Evolutionary conservation across 176 grass and related monocot species (phyloP).

Genomic region (Musa itinerans): DNA sequence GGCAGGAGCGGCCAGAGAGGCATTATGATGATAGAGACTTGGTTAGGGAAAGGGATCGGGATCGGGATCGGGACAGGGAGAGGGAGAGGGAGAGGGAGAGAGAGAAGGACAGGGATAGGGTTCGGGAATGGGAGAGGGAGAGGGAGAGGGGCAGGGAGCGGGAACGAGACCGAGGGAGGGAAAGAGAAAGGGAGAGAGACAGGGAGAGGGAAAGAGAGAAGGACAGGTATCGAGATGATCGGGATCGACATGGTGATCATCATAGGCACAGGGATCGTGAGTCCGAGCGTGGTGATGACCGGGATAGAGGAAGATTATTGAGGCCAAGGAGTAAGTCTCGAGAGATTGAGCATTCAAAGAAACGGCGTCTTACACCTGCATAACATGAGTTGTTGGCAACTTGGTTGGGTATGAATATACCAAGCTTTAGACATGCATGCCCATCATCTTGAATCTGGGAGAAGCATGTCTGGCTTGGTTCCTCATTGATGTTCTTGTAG

Average conservation of each 20-base stretch:
- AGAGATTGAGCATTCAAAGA: slow-evolving; percentile 28
- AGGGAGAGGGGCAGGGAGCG: neutral
- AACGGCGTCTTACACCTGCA: neutral
- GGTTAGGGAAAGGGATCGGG: neutral
- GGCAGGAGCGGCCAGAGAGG: neutral
- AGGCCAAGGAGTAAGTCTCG: slow-evolving; percentile 29
- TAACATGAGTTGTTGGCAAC: neutral
- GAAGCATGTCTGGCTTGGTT: too few relatives aligned
- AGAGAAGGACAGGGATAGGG: neutral
- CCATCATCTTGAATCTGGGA: too few relatives aligned
- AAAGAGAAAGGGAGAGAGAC: slow-evolving; percentile 53
- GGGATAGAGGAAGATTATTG: slow-evolving; percentile 16
- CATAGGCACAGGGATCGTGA: slow-evolving; percentile 25
- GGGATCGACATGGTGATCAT: slow-evolving; percentile 21
- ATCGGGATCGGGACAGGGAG: neutral
- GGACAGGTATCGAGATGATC: slow-evolving; percentile 24
- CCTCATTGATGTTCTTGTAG: too few relatives aligned
- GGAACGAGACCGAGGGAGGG: slow-evolving; percentile 44
- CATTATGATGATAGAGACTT: neutral
- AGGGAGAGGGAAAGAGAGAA: slow-evolving; percentile 28
- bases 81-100: neutral
- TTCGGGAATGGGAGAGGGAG: neutral
- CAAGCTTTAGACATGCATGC: too few relatives aligned
- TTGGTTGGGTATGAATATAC: neutral
- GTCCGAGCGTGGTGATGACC: slow-evolving; percentile 19